These are phyloP conservation scores for Diaporthe vaccinii DNA, from an alignment of 2,329 filamentous ascomycete species.

Conservation along the genomic window DNA sequence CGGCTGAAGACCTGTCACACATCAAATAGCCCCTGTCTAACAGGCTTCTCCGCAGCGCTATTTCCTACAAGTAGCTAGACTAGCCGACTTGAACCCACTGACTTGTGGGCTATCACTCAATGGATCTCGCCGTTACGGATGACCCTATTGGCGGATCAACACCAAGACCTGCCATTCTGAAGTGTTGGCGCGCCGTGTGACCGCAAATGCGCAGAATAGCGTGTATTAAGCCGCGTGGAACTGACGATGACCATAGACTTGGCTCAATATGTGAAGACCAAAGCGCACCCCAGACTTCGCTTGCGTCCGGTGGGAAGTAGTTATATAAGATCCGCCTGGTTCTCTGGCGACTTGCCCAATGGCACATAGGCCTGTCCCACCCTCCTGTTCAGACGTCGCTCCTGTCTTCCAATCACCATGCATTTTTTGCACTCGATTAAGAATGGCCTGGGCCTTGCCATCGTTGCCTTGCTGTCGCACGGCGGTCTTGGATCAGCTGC, in stretches of 20 bases:
- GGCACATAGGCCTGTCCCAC: background rate
- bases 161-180: constrained; percentile 15
- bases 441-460: background rate
- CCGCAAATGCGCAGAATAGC: constrained; percentile 4
- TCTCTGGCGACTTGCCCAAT: background rate
- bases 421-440: background rate
- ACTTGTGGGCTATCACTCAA: constrained; percentile 10
- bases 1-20: background rate
- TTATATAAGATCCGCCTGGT: background rate
- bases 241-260: constrained; percentile 8
- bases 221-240: background rate
- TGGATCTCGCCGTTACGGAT: background rate
- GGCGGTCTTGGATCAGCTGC: background rate
- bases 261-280: background rate
- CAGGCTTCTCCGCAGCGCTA: constrained; percentile 32
- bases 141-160: constrained; percentile 26
- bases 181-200: constrained; percentile 19
- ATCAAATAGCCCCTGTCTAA: background rate
- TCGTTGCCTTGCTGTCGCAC: background rate
- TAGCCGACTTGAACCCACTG: constrained; percentile 8
- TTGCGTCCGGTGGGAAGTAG: background rate
- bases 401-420: constrained; percentile 10
- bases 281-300: too few relatives aligned
- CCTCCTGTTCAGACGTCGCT: background rate
- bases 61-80: constrained; percentile 13